Percentiles rank a stretch among this genome's conserved stretches.
Evolutionary conservation across 306 rosid species (phyloP).

Genomic region (Cucurbita argyrosperma): DNA sequence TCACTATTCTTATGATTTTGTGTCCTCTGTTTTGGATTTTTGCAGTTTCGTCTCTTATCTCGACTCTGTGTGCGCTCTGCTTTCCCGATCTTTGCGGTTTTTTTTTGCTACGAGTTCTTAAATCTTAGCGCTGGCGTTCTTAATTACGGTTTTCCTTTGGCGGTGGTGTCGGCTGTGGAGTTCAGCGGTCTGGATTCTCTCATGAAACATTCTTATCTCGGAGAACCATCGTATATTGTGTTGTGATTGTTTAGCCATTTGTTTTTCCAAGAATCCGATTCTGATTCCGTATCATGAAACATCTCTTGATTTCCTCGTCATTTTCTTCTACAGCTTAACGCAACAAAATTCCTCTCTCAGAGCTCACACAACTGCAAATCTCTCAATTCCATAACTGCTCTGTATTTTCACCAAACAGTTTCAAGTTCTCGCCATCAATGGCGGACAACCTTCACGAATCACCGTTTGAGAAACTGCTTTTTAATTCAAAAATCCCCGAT

Average conservation of each 20-base stretch:
- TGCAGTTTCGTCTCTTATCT: not conserved
- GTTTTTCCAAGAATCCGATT: constrained; percentile 6
- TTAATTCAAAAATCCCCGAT: not conserved
- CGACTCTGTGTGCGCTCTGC: not conserved
- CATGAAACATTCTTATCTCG: not conserved
- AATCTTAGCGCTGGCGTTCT: not conserved
- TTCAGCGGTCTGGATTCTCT: not conserved
- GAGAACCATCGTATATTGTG: not conserved
- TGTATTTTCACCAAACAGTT: not conserved
- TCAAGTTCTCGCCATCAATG: not conserved
- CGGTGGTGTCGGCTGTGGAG: not conserved
- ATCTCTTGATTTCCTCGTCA: not conserved
- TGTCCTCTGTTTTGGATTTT: not conserved
- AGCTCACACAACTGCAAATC: not conserved
- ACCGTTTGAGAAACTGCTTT: constrained; percentile 1
- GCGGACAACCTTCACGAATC: not conserved
- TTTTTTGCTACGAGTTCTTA: not conserved
- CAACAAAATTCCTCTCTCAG: not conserved
- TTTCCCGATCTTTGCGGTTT: not conserved
- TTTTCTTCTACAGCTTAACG: not conserved
- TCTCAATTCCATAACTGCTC: not conserved
- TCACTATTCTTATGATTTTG: not conserved
- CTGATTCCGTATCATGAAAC: not conserved
- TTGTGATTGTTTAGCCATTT: not conserved
- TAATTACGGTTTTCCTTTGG: not conserved